These are phyloP conservation scores for Glaciozyma martinii DNA, from an alignment of 768 basidiomycete species.

Conservation along the genomic window DNA sequence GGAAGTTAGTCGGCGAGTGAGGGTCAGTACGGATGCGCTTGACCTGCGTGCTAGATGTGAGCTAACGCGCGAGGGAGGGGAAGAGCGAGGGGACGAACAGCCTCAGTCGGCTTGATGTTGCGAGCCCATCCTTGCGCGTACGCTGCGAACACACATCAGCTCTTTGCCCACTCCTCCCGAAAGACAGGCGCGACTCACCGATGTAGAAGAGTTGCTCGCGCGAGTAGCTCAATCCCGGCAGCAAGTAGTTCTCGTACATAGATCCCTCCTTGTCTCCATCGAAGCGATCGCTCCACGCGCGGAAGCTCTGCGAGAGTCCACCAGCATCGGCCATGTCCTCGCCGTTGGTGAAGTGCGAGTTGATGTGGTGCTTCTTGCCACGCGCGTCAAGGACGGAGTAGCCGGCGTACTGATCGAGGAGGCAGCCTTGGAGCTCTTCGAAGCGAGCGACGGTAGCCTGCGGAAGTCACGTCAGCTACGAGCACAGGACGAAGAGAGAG, in stretches of 20 bases:
- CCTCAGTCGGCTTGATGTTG: conserved; percentile 26
- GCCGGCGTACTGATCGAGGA: conserved; percentile 80
- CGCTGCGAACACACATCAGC: neutral
- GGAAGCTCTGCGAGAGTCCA: conserved; percentile 73
- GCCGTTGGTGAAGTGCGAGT: conserved; percentile 66
- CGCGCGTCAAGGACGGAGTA: conserved; percentile 79
- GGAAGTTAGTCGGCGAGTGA: conserved; percentile 28
- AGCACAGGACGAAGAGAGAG: neutral
- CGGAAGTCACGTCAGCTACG: conserved; percentile 6
- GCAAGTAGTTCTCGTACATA: conserved; percentile 27
- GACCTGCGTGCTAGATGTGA: neutral
- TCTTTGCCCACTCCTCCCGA: neutral
- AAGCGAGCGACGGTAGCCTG: conserved; percentile 65
- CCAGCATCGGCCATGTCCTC: conserved; percentile 79
- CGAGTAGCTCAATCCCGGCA: conserved; percentile 32
- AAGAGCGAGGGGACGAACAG: no score
- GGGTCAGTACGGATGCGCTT: conserved; percentile 25
- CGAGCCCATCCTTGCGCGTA: conserved; percentile 34
- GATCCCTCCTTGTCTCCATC: conserved; percentile 18
- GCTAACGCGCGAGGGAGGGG: no score
- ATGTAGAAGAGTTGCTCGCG: conserved; percentile 36
- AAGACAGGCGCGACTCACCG: neutral
- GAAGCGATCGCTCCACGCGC: conserved; percentile 65
- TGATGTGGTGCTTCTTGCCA: conserved; percentile 73
- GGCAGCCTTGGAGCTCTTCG: conserved; percentile 70